Conservation (phyloP, 1,284 basidiomycete genomes). For the Meira nashicola region DNA sequence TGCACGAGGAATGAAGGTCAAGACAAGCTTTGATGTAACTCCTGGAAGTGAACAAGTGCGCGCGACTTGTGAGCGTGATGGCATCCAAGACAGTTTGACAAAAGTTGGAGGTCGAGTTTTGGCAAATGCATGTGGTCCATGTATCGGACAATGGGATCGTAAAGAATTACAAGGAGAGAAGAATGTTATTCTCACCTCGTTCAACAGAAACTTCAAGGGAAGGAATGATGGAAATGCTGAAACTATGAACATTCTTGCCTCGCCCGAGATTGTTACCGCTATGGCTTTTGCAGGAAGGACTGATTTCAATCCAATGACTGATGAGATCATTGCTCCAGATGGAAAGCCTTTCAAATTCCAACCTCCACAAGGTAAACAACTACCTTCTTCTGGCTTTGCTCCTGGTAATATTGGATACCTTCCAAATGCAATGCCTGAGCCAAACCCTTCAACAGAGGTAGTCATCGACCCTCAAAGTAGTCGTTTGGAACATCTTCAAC, state of each 20-base stretch:
- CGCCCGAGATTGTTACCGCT: slow-evolving; percentile 93
- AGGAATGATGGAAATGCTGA: slow-evolving; percentile 92
- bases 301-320: slow-evolving; percentile 88
- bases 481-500: slow-evolving; percentile 78
- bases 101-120: slow-evolving; percentile 85
- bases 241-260: slow-evolving; percentile 98
- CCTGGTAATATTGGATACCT: slow-evolving; percentile 72
- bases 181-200: slow-evolving; percentile 94
- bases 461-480: slow-evolving; percentile 58
- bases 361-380: slow-evolving; percentile 76
- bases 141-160: slow-evolving; percentile 98
- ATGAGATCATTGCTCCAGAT: slow-evolving; percentile 69
- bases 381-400: slow-evolving; percentile 79
- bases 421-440: slow-evolving; percentile 68
- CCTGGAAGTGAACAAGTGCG: slow-evolving; percentile 96
- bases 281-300: slow-evolving; percentile 85
- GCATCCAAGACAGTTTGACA: slow-evolving; percentile 73
- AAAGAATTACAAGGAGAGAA: slow-evolving; percentile 83
- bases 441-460: slow-evolving; percentile 67
- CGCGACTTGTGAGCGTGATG: slow-evolving; percentile 93
- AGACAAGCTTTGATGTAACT: slow-evolving; percentile 92
- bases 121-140: slow-evolving; percentile 97
- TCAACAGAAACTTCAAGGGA: slow-evolving; percentile 97
- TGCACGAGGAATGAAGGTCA: slow-evolving; percentile 71
- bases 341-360: slow-evolving; percentile 77